A percentile compares a stretch with the other conserved stretches of the same genome.
These are phyloP conservation scores for Solanum chilense DNA, from an alignment of 257 asterid species.

Conservation along the genomic window DNA sequence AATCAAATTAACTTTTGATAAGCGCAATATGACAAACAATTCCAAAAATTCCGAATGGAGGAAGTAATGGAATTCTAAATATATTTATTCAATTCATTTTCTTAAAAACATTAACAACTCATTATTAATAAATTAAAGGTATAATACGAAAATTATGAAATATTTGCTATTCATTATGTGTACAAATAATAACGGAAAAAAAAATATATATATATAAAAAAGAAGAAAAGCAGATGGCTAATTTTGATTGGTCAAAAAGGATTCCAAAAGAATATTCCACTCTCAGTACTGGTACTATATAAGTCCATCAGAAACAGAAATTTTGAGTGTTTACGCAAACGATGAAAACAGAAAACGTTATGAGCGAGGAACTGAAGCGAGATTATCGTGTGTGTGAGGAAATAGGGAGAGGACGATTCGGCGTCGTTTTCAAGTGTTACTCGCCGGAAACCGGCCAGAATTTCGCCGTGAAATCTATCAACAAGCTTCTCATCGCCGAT, in stretches of 20 bases:
- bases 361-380: constrained; percentile 43
- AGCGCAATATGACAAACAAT: no score
- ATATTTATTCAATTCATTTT: no score
- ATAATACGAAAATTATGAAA: neutral
- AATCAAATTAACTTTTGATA: no score
- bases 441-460: constrained; percentile 26
- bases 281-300: neutral
- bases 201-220: no score
- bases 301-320: neutral
- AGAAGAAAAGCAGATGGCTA: neutral
- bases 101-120: neutral
- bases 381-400: constrained; percentile 47
- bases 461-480: constrained; percentile 64
- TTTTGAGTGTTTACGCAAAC: neutral
- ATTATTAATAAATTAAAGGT: neutral
- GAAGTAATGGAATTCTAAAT: no score
- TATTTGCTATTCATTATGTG: neutral
- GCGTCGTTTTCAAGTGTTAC: constrained; percentile 55
- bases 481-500: constrained; percentile 36
- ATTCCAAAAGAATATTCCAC: neutral
- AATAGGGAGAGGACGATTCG: constrained; percentile 64
- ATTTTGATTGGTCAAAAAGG: neutral
- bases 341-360: constrained; percentile 2
- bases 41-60: no score
- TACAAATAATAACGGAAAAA: neutral